Evolutionary conservation across 2,329 filamentous ascomycete species (phyloP).

Genomic region (Xylariaceae sp.): DNA sequence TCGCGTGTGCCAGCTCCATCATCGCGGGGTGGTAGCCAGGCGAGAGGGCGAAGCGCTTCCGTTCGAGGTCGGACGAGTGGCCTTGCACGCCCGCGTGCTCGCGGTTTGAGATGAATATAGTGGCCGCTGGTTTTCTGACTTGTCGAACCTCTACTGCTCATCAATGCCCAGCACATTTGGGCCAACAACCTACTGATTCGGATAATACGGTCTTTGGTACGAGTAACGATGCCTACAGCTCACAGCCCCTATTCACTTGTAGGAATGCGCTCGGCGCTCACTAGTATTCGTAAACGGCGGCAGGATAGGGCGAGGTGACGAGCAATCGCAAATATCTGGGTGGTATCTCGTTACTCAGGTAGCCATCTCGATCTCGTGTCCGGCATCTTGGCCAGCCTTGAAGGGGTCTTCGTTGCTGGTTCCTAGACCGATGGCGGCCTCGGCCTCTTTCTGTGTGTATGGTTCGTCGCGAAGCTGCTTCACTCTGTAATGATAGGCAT

Average conservation of each 20-base stretch:
- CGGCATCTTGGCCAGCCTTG: conserved; percentile 24
- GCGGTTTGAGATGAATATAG: conserved; percentile 39
- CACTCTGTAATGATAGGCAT: conserved; percentile 48
- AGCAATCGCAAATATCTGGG: conserved; percentile 1
- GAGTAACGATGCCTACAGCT: not conserved
- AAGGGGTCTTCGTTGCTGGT: conserved; percentile 56
- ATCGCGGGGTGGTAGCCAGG: conserved; percentile 34
- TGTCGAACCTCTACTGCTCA: not conserved
- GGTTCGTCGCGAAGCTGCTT: conserved; percentile 78
- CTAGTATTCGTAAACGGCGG: not conserved
- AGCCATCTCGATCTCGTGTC: conserved; percentile 38
- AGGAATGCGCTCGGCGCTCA: not conserved
- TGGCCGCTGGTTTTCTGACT: not conserved
- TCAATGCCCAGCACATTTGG: not conserved
- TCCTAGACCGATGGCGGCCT: conserved; percentile 68
- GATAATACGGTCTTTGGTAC: not conserved
- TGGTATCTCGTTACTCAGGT: conserved; percentile 23
- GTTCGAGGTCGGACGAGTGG: conserved; percentile 42
- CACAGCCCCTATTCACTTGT: not conserved
- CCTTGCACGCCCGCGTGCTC: conserved; percentile 42
- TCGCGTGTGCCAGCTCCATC: conserved; percentile 45
- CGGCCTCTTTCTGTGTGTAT: conserved; percentile 79
- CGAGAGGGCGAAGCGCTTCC: conserved; percentile 33
- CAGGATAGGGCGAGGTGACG: not conserved
- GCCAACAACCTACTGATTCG: not conserved